These are phyloP conservation scores for Elaeagnus macrophylla DNA, from an alignment of 306 rosid genomes.

Conservation along the genomic window DNA sequence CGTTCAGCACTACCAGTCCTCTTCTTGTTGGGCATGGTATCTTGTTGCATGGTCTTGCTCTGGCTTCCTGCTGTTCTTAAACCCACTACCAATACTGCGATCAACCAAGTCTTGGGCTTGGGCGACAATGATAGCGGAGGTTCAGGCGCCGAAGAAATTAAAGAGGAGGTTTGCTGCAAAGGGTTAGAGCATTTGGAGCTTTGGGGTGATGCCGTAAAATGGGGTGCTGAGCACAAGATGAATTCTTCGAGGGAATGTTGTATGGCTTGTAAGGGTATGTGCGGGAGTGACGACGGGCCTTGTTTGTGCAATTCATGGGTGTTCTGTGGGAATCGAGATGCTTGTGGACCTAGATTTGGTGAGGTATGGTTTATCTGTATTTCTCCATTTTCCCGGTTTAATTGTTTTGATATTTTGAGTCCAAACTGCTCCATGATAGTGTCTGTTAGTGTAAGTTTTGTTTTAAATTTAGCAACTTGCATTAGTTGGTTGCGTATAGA, in stretches of 20 bases:
- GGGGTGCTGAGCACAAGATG: conserved; percentile 54
- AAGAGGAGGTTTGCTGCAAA: conserved; percentile 32
- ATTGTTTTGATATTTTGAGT: background rate
- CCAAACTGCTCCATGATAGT: background rate
- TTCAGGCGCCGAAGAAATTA: conserved; percentile 2
- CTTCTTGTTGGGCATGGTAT: conserved; percentile 42
- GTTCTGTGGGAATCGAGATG: conserved; percentile 52
- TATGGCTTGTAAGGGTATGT: conserved; percentile 56
- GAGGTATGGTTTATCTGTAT: conserved; percentile 46
- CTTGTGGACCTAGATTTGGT: conserved; percentile 62
- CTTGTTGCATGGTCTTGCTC: conserved; percentile 45
- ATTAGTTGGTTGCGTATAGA: no score
- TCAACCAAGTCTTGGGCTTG: conserved; percentile 12
- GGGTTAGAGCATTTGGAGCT: conserved; percentile 68
- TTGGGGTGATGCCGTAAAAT: conserved; percentile 72
- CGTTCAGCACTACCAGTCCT: conserved; percentile 35
- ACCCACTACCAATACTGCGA: background rate
- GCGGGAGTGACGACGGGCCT: conserved; percentile 28
- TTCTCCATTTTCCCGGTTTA: background rate
- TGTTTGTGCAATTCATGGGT: conserved; percentile 78
- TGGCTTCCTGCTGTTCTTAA: conserved; percentile 23
- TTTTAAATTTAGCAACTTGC: no score
- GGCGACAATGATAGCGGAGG: conserved; percentile 1
- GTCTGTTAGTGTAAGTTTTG: no score
- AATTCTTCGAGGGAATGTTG: conserved; percentile 63